These are phyloP conservation scores for Trichocomaceae sp. DNA, from an alignment of 2,329 filamentous ascomycete species.

Conservation along the genomic window DNA sequence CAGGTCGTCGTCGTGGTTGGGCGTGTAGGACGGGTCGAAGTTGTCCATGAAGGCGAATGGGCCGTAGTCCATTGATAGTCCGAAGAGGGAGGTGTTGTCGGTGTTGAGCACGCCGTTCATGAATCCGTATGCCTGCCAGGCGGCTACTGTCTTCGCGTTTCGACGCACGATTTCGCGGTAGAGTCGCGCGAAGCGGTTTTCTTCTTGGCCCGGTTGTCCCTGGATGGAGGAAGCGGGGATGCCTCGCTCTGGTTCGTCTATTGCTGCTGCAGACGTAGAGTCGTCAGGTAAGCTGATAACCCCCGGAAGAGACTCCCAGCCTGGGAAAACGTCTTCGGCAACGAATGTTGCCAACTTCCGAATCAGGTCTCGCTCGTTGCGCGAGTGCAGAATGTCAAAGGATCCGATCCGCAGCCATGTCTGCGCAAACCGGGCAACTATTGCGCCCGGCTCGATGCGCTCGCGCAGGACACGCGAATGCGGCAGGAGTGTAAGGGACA, in stretches of 20 bases:
- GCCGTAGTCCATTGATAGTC: conserved; percentile 87
- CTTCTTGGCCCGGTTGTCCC: conserved; percentile 59
- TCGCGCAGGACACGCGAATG: conserved; percentile 69
- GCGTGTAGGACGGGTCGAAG: conserved; percentile 90
- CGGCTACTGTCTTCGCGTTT: conserved; percentile 81
- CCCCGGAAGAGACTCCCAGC: conserved; percentile 76
- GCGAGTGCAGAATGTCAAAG: conserved; percentile 81
- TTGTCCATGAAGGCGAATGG: conserved; percentile 97
- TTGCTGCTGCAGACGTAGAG: conserved; percentile 19
- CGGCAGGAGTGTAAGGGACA: conserved; percentile 73
- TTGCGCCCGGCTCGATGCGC: conserved; percentile 78
- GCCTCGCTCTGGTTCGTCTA: conserved; percentile 40
- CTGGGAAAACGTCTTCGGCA: conserved; percentile 77
- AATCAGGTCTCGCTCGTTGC: conserved; percentile 70
- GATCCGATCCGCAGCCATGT: conserved; percentile 91
- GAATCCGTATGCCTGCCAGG: conserved; percentile 98
- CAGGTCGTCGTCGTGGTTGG: conserved; percentile 89
- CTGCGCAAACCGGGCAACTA: conserved; percentile 86
- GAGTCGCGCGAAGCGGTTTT: conserved; percentile 81
- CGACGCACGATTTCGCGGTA: conserved; percentile 81
- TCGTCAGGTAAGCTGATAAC: conserved; percentile 39
- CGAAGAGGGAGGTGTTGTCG: conserved; percentile 89
- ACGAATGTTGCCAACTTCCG: conserved; percentile 72
- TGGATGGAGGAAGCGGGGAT: conserved; percentile 56
- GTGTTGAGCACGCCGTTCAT: conserved; percentile 98